Evolutionary conservation across 768 basidiomycete species (phyloP).

Genomic region (Rhodosporidiobolus odoratus): DNA sequence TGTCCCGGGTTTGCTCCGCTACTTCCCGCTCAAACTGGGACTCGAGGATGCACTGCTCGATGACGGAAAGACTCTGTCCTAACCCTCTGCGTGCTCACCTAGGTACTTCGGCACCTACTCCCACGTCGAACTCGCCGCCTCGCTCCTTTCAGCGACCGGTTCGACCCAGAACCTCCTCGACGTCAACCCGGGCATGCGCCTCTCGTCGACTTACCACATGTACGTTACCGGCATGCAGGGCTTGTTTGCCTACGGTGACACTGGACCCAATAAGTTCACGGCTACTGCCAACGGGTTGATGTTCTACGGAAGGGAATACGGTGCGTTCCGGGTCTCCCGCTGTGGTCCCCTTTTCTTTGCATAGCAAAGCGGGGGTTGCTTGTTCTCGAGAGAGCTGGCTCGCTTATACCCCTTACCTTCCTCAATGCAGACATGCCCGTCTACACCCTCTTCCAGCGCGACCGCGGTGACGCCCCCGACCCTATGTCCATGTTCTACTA

Average conservation of each 20-base stretch:
- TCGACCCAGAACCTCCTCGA: slow-evolving; percentile 67
- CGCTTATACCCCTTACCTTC: background rate
- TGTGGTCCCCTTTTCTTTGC: background rate
- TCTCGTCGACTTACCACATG: slow-evolving; percentile 85
- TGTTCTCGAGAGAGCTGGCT: too few relatives aligned
- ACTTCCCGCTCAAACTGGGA: background rate
- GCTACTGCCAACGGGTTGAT: slow-evolving; percentile 85
- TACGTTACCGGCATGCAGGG: slow-evolving; percentile 48
- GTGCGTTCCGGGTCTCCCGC: slow-evolving; percentile 1
- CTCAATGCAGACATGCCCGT: slow-evolving; percentile 51
- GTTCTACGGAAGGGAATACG: slow-evolving; percentile 65
- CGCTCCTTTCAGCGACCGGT: slow-evolving; percentile 79
- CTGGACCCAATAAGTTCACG: slow-evolving; percentile 90
- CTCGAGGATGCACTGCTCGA: background rate
- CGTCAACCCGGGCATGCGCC: slow-evolving; percentile 63
- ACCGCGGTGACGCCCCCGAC: slow-evolving; percentile 62
- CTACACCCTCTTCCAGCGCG: slow-evolving; percentile 85
- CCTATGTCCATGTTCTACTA: slow-evolving; percentile 81
- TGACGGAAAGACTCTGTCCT: background rate
- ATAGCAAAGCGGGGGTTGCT: too few relatives aligned
- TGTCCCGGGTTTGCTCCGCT: too few relatives aligned
- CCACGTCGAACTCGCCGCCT: slow-evolving; percentile 75
- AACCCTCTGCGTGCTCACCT: background rate
- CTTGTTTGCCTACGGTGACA: slow-evolving; percentile 55
- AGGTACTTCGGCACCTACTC: slow-evolving; percentile 43